phyloP scores from a whole-genome alignment of 805 yeast genomes.

The Candida taoyuanica region DNA sequence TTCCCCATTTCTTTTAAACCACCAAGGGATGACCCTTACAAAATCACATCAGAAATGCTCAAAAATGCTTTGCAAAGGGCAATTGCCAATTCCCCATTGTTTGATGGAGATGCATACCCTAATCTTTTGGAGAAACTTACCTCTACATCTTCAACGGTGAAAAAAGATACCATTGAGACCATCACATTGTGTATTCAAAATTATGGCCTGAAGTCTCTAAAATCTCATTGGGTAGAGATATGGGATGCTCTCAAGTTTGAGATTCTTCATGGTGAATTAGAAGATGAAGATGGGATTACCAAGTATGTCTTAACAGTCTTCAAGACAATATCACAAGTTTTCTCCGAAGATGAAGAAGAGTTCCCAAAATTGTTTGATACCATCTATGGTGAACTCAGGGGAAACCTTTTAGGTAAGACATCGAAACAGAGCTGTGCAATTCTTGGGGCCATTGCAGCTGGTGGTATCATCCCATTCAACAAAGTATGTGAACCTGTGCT shows the following conservation, averaged over 20 bases:
- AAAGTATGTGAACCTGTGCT: slow-evolving; percentile 42
- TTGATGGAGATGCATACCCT: slow-evolving; percentile 71
- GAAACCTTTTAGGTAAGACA: slow-evolving; percentile 48
- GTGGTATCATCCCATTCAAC: slow-evolving; percentile 44
- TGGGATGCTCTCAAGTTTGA: slow-evolving; percentile 92
- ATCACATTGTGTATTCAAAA: slow-evolving; percentile 49
- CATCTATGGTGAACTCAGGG: slow-evolving; percentile 46
- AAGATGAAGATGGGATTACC: slow-evolving; percentile 36
- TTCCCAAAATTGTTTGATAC: slow-evolving; percentile 38
- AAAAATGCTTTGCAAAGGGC: slow-evolving; percentile 58
- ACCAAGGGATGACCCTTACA: slow-evolving; percentile 84
- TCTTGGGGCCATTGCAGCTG: slow-evolving; percentile 50
- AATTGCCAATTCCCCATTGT: slow-evolving; percentile 53
- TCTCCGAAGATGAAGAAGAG: slow-evolving; percentile 29
- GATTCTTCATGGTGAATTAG: slow-evolving; percentile 67
- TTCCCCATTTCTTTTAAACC: slow-evolving; percentile 95
- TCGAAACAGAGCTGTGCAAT: slow-evolving; percentile 61
- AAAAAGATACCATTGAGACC: slow-evolving; percentile 68
- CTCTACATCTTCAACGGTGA: slow-evolving; percentile 67
- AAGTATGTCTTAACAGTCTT: slow-evolving; percentile 43
- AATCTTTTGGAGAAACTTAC: slow-evolving; percentile 75
- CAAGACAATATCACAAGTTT: slow-evolving; percentile 36
- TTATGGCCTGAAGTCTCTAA: slow-evolving; percentile 46
- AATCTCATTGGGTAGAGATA: slow-evolving; percentile 61
- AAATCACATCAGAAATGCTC: slow-evolving; percentile 70